A percentile compares a stretch with the other conserved stretches of the same genome.
Conservation (phyloP, 345 rosid species). For the Acer negundo region DNA sequence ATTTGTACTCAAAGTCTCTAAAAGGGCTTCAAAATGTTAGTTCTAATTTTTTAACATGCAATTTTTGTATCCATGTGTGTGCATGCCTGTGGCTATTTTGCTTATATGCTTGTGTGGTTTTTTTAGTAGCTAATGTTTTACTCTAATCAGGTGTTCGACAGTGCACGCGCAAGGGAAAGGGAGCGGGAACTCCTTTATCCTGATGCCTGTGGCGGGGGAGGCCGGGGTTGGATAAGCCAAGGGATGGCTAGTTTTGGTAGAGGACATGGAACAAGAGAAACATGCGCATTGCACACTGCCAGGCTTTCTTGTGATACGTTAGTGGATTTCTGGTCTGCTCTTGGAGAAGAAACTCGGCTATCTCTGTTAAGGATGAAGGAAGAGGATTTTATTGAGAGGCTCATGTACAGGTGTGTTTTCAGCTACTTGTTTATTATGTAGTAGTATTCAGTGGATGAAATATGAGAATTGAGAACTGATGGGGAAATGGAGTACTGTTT, state of each 20-base stretch:
- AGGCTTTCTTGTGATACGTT: slow-evolving; percentile 89
- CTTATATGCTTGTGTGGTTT: background rate
- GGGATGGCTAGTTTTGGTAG: slow-evolving; percentile 79
- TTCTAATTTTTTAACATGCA: slow-evolving; percentile 17
- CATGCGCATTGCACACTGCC: slow-evolving; percentile 92
- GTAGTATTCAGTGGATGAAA: slow-evolving; percentile 10
- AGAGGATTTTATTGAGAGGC: slow-evolving; percentile 96
- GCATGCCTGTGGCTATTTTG: background rate
- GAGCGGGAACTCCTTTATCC: slow-evolving; percentile 96
- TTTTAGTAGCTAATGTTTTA: slow-evolving; percentile 40
- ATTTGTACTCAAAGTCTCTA: slow-evolving; percentile 64
- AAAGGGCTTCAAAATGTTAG: slow-evolving; percentile 80
- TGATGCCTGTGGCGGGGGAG: slow-evolving; percentile 98
- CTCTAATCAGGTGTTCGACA: slow-evolving; percentile 79
- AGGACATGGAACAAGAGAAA: slow-evolving; percentile 90
- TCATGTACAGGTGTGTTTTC: slow-evolving; percentile 75
- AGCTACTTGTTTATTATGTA: slow-evolving; percentile 23
- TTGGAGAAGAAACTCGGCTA: slow-evolving; percentile 79
- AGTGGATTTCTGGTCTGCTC: slow-evolving; percentile 94
- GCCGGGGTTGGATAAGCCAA: slow-evolving; percentile 97
- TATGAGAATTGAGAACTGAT: slow-evolving; percentile 18
- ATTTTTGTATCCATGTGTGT: background rate
- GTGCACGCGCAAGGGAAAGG: slow-evolving; percentile 88
- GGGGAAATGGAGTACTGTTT: slow-evolving; percentile 19
- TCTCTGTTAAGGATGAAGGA: slow-evolving; percentile 96